phyloP scores from a whole-genome alignment of 495 filamentous ascomycete genomes.

The Pseudevernia furfuracea region DNA sequence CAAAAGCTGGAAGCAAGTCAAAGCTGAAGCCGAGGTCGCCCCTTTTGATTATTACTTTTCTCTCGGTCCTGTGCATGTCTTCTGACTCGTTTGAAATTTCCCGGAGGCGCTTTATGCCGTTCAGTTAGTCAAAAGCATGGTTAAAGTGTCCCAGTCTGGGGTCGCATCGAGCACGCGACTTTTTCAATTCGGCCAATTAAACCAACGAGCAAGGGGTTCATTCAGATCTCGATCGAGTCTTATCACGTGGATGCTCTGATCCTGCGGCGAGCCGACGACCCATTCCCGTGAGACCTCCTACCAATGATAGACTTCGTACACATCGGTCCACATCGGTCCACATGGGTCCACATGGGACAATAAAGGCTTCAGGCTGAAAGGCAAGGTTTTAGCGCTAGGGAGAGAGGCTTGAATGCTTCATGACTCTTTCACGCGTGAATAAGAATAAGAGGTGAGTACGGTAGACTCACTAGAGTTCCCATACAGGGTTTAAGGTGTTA shows the following conservation, averaged over 20 bases:
- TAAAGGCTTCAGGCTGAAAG: not conserved
- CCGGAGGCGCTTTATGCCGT: not conserved
- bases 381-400: not conserved
- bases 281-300: not conserved
- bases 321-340: no score
- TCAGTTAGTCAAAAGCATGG: not conserved
- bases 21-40: not conserved
- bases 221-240: not conserved
- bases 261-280: not conserved
- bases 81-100: not conserved
- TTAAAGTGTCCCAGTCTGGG: not conserved
- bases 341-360: no score
- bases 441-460: not conserved
- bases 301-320: no score
- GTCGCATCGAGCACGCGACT: not conserved
- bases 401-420: not conserved
- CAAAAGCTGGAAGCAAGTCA: not conserved
- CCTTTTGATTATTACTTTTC: not conserved
- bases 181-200: not conserved
- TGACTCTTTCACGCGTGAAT: no score
- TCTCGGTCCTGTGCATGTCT: not conserved
- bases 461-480: not conserved
- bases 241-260: not conserved
- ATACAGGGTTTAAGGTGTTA: not conserved
- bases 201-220: not conserved